Conservation (phyloP, 345 rosid species). For the Citrus trifoliata region DNA sequence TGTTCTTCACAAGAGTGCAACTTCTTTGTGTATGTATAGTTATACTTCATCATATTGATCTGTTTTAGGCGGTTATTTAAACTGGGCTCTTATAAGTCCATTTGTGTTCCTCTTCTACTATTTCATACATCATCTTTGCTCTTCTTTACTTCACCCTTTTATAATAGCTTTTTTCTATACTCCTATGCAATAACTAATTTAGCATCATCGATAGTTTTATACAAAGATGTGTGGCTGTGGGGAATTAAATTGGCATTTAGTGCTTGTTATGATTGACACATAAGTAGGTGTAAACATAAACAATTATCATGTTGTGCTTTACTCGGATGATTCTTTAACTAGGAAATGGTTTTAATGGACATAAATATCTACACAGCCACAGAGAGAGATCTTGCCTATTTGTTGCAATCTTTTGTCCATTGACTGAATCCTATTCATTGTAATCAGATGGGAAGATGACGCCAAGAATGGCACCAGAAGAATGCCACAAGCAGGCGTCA, state of each 20-base stretch:
- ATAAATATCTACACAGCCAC: background rate
- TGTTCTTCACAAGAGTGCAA: conserved; percentile 79
- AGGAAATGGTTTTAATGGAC: background rate
- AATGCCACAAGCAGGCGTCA: conserved; percentile 11
- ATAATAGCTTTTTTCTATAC: background rate
- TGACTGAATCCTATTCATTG: background rate
- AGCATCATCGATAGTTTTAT: background rate
- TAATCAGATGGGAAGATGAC: conserved; percentile 85
- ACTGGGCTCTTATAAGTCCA: background rate
- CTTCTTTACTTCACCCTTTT: background rate
- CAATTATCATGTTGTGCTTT: background rate
- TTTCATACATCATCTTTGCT: background rate
- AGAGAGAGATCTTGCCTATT: background rate
- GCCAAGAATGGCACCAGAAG: conserved; percentile 43
- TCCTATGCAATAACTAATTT: background rate
- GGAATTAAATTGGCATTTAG: background rate
- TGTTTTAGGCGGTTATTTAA: background rate
- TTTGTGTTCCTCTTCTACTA: background rate
- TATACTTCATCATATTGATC: background rate
- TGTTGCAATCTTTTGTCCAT: background rate
- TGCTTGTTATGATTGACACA: background rate
- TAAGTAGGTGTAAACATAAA: background rate
- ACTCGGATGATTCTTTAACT: background rate
- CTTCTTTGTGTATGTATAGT: conserved; percentile 70
- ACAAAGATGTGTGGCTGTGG: background rate